Base-by-base conservation (phyloP, 257 asterid species). In the Penstemon barbatus region DNA sequence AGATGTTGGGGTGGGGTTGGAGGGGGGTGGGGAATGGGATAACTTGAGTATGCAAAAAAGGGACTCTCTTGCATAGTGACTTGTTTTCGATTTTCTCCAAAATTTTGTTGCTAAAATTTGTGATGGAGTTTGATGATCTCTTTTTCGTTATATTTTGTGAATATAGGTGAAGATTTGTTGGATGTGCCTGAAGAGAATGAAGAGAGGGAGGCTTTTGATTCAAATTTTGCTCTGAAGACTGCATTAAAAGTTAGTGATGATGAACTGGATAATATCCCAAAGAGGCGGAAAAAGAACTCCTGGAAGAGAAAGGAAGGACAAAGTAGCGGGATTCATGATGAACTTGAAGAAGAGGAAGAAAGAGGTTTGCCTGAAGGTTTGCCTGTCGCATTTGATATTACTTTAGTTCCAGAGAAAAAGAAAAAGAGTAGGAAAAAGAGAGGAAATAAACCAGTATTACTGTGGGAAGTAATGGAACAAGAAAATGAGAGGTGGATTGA, bases 391-490 rank as follows among this genome's bases (percentile, higher is more conserved):
- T 8, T 52, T 36, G 62, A 11, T 63, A 9, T 41, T 42, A 7
- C 63, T 57, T 57, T 8, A 51, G 61, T 45, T 33, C 6, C 19
- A 18, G 78, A 38, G 66, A 76, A 70, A 67, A 86, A 66, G 74
- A 83, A 77, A 77, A 87, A 58, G 78, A 72, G 83, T 46, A 82
- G 63, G 75, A 82, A 70, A 75, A 89, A 82, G 61, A 77, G 61
- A 65, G 59, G 37, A 58, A 82, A 78, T 65, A 79, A 43, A 55
- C 92, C 96, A n/a, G 65, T 66, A 65, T 51, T 90, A 75, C 65
- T 80, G 84, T 93, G 97, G 96, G 85, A 93, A 75, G 83, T 83
- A 75, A 75, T 86, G 87, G 89, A 89, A 66, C 74, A 83, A 76
- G 95, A 90, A 65, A 81, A 80, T 62, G 83, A 78, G 42, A 78